Evolutionary conservation across 768 basidiomycete species (phyloP).

Genomic region (Lepiota venenata): DNA sequence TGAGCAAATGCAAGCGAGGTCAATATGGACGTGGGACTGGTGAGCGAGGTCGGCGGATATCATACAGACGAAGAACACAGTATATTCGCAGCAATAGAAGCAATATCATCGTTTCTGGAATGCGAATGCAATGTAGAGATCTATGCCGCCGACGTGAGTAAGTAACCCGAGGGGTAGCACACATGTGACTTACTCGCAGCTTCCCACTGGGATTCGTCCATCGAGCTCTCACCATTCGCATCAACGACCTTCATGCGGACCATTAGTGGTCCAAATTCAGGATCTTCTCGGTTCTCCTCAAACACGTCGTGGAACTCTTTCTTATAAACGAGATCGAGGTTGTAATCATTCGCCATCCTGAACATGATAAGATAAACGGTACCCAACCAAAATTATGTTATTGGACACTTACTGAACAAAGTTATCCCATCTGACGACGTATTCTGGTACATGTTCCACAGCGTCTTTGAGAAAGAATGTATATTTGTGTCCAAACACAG

Average conservation of each 20-base stretch:
- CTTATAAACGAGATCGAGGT: constrained; percentile 46
- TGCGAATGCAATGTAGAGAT: constrained; percentile 92
- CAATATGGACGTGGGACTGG: no score
- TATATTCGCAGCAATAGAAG: no score
- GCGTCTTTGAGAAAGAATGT: constrained; percentile 93
- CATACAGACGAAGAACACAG: no score
- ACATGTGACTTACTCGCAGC: constrained; percentile 81
- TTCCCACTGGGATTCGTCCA: constrained; percentile 97
- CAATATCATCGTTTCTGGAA: constrained; percentile 59
- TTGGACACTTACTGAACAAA: constrained; percentile 75
- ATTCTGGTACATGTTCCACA: constrained; percentile 96
- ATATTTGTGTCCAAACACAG: constrained; percentile 88
- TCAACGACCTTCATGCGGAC: constrained; percentile 92
- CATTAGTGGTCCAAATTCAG: constrained; percentile 82
- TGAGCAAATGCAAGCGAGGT: no score
- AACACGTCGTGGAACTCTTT: constrained; percentile 91
- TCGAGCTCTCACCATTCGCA: constrained; percentile 78
- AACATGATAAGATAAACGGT: neutral
- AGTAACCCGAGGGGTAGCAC: neutral
- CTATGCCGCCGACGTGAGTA: constrained; percentile 33
- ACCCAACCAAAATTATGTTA: neutral
- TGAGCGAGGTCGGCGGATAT: no score
- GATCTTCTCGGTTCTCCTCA: constrained; percentile 70
- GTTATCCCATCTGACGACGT: constrained; percentile 93
- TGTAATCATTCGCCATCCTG: constrained; percentile 9